Evolutionary conservation across 768 basidiomycete genomes (phyloP).

Genomic region (Dentipellis sp.): DNA sequence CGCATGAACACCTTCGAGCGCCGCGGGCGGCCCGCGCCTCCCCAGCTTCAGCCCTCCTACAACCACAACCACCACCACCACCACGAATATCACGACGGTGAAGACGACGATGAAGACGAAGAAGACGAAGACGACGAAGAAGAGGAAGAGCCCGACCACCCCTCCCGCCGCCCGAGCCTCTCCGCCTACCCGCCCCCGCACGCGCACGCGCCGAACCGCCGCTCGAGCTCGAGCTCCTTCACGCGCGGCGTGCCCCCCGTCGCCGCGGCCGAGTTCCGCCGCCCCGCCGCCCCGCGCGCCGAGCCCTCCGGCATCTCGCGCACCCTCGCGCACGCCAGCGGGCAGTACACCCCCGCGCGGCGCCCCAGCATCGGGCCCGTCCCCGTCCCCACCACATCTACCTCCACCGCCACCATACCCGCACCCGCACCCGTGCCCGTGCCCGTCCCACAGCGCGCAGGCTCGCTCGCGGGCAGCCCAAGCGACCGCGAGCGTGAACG

Average conservation of each 20-base stretch:
- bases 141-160: not conserved
- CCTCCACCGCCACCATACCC: not conserved
- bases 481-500: not conserved
- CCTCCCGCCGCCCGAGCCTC: conserved; percentile 2
- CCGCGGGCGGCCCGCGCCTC: not conserved
- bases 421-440: not conserved
- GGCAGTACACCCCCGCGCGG: not conserved
- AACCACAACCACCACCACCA: not conserved
- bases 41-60: not conserved
- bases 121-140: not conserved
- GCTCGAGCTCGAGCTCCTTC: conserved; percentile 2
- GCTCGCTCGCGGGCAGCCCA: conserved; percentile 1
- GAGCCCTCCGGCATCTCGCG: conserved; percentile 2
- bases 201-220: not conserved
- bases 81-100: not conserved
- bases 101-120: conserved; percentile 1
- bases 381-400: no score
- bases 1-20: not conserved
- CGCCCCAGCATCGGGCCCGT: not conserved
- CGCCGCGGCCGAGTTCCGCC: no score
- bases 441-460: not conserved
- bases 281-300: not conserved
- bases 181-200: not conserved
- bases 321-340: not conserved
- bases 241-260: not conserved